Base-by-base conservation (phyloP, 2,329 filamentous ascomycete species). In the Aspergillus quadrilineatus region DNA sequence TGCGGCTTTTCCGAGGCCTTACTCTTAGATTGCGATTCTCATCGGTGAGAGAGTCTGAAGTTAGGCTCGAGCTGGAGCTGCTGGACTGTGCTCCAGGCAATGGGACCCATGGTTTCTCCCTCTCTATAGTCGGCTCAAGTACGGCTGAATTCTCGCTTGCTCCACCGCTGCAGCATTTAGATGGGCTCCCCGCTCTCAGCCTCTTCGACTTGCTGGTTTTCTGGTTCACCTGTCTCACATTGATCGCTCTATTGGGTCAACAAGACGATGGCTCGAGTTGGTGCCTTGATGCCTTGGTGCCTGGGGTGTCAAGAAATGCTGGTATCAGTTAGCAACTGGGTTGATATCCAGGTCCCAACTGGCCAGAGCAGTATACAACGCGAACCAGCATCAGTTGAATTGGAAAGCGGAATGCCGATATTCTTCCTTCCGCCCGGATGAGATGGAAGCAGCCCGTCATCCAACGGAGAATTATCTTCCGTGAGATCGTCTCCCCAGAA, bases 381-480 rank as follows among this genome's bases (percentile, higher is more conserved):
- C 22, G 22, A 14, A n/a, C 22, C 14, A 50, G 22, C 36, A 22
- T n/a, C 22, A 32, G 29, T 28, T 47, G 44, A 12, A 22, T 47
- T 17, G 8, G 22, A 29, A 47, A 29, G 44, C 44, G 22, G 22
- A 32, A 47, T 47, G 30, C 30, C n/a, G 44, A 36, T 47, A 29
- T 8, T 5, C 17, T 49, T 12, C 32, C 30, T 32, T 34, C 41
- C 43, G 41, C 26, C 50, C 41, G 45, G 50, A 12, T 26, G 53
- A 22, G 22, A 36, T 36, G 7, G 41, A 15, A 4, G 17, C 30
- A 10, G 14, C 51, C 60, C 59, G 42, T 59, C 58, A 59, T 56
- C 56, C 32, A 44, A 53, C 59, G 61, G 61, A 62, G 41, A 63
- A 59, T 52, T 59, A 59, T 58, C 41, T 55, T 62, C 61, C 61